These are phyloP conservation scores for Ascobolus immersus DNA, from an alignment of 495 filamentous ascomycete species.

Conservation along the genomic window DNA sequence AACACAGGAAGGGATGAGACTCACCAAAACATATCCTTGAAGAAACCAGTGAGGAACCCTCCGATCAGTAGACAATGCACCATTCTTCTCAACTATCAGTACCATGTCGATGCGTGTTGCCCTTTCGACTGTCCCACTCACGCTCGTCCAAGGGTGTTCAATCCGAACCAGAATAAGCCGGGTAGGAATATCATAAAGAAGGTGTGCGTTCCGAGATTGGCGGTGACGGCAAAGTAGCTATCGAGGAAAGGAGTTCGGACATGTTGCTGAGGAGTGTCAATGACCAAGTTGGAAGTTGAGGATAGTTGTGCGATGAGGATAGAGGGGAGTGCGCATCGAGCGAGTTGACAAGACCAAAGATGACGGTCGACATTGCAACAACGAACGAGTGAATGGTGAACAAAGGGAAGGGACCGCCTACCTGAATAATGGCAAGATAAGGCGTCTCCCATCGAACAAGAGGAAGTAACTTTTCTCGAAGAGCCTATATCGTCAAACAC, in stretches of 20 bases:
- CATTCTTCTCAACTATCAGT: not conserved
- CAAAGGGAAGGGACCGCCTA: slow-evolving; percentile 17
- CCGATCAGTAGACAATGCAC: slow-evolving; percentile 36
- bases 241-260: slow-evolving; percentile 60
- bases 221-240: slow-evolving; percentile 85
- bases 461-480: slow-evolving; percentile 59
- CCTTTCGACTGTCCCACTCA: slow-evolving; percentile 19
- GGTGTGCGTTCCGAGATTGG: slow-evolving; percentile 91
- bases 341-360: not conserved
- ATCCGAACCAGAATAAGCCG: slow-evolving; percentile 87
- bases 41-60: slow-evolving; percentile 39
- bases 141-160: slow-evolving; percentile 55
- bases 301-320: not conserved
- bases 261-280: slow-evolving; percentile 11
- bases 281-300: slow-evolving; percentile 1
- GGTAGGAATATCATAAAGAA: slow-evolving; percentile 93
- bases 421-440: slow-evolving; percentile 67
- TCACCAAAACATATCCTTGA: slow-evolving; percentile 72
- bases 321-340: not conserved
- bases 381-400: not conserved
- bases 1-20: too few relatives aligned
- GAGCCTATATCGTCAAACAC: too few relatives aligned
- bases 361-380: not conserved
- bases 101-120: not conserved
- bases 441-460: slow-evolving; percentile 87